Percentiles rank a stretch among this genome's conserved stretches.
phyloP scores from a whole-genome alignment of 1,284 basidiomycete genomes.

The Meira miltonrushii region DNA sequence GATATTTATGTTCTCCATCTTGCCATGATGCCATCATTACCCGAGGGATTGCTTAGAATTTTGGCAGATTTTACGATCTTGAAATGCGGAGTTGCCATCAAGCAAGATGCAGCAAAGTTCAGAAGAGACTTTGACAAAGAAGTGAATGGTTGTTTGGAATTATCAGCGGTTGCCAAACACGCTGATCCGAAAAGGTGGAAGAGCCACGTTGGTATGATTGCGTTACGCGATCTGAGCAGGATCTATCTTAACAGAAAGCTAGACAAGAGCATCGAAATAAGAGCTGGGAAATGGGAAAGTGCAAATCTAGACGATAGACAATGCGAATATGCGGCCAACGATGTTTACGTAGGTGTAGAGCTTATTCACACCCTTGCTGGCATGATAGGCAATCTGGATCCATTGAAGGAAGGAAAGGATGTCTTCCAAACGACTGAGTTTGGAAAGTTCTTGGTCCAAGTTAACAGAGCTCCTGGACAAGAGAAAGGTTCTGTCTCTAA shows the following conservation, averaged over 20 bases:
- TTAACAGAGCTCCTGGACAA: too few species aligned
- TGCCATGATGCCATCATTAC: slow-evolving; percentile 2
- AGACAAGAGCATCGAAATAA: slow-evolving; percentile 25
- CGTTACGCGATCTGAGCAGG: slow-evolving; percentile 30
- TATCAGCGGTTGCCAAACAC: slow-evolving; percentile 24
- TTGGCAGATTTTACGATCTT: slow-evolving; percentile 23
- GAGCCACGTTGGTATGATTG: slow-evolving; percentile 19
- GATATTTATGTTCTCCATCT: slow-evolving; percentile 1
- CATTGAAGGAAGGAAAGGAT: too few species aligned
- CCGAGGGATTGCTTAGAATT: slow-evolving; percentile 18
- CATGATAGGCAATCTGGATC: slow-evolving; percentile 9
- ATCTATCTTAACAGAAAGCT: slow-evolving; percentile 31
- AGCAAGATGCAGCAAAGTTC: slow-evolving; percentile 34
- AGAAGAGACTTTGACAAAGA: slow-evolving; percentile 32
- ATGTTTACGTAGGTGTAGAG: slow-evolving; percentile 37
- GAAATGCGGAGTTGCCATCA: slow-evolving; percentile 40
- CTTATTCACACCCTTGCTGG: slow-evolving; percentile 23
- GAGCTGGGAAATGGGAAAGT: slow-evolving; percentile 31
- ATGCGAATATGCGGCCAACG: slow-evolving; percentile 40
- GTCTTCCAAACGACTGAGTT: too few species aligned
- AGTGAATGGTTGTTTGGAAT: slow-evolving; percentile 17
- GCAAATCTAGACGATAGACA: slow-evolving; percentile 22
- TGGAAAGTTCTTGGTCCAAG: too few species aligned
- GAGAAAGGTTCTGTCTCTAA: too few species aligned
- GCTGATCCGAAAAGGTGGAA: slow-evolving; percentile 27